phyloP scores from a whole-genome alignment of 495 filamentous ascomycete genomes.

The Filosporella fistucella region DNA sequence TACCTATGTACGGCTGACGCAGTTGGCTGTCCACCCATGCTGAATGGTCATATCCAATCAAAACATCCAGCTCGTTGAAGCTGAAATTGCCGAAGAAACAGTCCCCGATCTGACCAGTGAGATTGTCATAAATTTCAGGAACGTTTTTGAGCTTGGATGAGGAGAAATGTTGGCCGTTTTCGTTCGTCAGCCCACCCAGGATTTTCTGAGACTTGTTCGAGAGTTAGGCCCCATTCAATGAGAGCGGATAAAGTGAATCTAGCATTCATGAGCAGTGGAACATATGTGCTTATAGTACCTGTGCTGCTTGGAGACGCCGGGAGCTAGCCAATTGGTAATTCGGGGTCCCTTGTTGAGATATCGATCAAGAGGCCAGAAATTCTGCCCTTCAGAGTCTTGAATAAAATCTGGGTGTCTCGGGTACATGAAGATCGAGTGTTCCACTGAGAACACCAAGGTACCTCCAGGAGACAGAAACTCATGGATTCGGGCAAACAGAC shows the following conservation, averaged over 20 bases:
- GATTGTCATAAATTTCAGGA: too few relatives aligned
- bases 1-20: too few relatives aligned
- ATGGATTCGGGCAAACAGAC: slow-evolving; percentile 24
- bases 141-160: slow-evolving; percentile 20
- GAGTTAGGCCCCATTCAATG: slow-evolving; percentile 28
- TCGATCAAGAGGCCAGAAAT: slow-evolving; percentile 31
- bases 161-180: slow-evolving; percentile 23
- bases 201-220: slow-evolving; percentile 17
- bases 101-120: not conserved
- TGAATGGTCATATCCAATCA: too few relatives aligned
- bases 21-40: too few relatives aligned
- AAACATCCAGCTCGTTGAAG: not conserved
- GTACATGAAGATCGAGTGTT: slow-evolving; percentile 35
- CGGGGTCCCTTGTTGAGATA: slow-evolving; percentile 29
- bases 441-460: slow-evolving; percentile 30
- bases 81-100: not conserved
- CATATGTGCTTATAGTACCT: slow-evolving; percentile 28
- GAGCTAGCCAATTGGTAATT: slow-evolving; percentile 24
- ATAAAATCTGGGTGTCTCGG: slow-evolving; percentile 26
- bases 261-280: slow-evolving; percentile 27
- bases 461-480: slow-evolving; percentile 27
- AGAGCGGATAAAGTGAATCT: slow-evolving; percentile 30
- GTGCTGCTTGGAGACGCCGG: slow-evolving; percentile 33
- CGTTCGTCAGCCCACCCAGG: slow-evolving; percentile 19
- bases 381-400: slow-evolving; percentile 16